Evolutionary conservation across 2,329 filamentous ascomycete species (phyloP).

Genomic region (Colletotrichum sp.): DNA sequence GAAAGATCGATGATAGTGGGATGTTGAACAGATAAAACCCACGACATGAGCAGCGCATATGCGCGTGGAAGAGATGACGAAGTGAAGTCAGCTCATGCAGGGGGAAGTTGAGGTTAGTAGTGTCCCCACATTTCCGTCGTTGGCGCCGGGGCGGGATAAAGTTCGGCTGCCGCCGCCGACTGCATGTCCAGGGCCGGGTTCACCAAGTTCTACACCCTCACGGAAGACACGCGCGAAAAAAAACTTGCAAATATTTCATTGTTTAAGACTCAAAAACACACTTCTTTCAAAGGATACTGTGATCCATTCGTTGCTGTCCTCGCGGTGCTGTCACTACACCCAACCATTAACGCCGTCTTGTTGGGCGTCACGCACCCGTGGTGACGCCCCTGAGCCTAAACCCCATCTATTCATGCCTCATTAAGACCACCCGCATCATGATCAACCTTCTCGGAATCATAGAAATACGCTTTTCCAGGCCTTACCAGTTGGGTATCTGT

Average conservation of each 20-base stretch:
- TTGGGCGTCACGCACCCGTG: background rate
- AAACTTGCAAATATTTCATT: background rate
- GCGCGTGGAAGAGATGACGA: background rate
- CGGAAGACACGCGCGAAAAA: background rate
- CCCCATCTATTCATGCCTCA: background rate
- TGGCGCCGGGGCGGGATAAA: background rate
- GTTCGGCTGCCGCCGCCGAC: background rate
- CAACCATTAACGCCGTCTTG: background rate
- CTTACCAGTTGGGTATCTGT: background rate
- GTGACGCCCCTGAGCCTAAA: background rate
- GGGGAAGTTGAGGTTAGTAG: background rate
- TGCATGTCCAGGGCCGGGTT: background rate
- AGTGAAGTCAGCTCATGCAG: background rate
- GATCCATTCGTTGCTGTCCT: background rate
- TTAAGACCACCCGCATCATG: background rate
- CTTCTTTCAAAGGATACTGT: background rate
- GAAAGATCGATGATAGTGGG: no score
- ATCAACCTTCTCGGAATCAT: background rate
- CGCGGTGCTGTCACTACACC: background rate
- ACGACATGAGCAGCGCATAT: no score
- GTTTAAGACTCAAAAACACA: background rate
- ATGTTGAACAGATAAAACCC: no score
- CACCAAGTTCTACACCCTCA: background rate
- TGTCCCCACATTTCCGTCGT: background rate
- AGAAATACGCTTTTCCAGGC: background rate